phyloP scores from a whole-genome alignment of 2,329 filamentous ascomycete genomes.

The Seiridium cupressi region DNA sequence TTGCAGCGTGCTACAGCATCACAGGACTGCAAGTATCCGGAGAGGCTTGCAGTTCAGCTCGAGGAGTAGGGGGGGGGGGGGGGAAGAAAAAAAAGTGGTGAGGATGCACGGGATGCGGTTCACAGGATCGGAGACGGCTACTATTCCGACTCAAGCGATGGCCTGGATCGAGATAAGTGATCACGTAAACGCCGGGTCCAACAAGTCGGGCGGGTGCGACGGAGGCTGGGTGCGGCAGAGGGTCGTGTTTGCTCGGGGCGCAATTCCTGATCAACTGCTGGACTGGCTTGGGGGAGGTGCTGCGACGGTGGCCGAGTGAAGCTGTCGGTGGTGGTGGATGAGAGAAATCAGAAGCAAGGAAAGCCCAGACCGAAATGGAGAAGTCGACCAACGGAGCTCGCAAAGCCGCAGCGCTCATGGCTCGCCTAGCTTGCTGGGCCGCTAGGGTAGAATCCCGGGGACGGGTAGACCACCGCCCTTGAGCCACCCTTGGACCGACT shows the following conservation, averaged over 20 bases:
- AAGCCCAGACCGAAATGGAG: not conserved
- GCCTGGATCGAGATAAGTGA: no score
- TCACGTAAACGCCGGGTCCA: no score
- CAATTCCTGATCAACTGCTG: no score
- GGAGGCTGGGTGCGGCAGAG: not conserved
- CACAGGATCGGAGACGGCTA: not conserved
- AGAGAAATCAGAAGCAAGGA: not conserved
- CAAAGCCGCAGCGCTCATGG: not conserved
- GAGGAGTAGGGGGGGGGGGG: no score
- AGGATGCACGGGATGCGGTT: not conserved
- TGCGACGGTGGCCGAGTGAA: no score
- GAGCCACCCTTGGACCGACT: conserved; percentile 3
- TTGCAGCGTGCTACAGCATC: conserved; percentile 21
- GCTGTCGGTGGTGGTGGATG: not conserved
- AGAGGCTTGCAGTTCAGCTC: not conserved
- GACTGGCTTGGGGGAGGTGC: no score
- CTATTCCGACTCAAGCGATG: not conserved
- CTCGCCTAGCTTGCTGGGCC: conserved; percentile 2
- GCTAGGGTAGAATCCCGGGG: conserved; percentile 8
- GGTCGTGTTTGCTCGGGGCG: no score
- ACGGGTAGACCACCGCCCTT: conserved; percentile 5
- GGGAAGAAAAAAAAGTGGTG: not conserved
- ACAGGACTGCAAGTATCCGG: conserved; percentile 20
- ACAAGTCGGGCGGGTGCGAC: not conserved
- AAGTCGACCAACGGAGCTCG: not conserved